Percentiles rank a stretch among this genome's conserved stretches.
Evolutionary conservation across 164 flowering plant species (phyloP).

Genomic region (Vitis riparia): DNA sequence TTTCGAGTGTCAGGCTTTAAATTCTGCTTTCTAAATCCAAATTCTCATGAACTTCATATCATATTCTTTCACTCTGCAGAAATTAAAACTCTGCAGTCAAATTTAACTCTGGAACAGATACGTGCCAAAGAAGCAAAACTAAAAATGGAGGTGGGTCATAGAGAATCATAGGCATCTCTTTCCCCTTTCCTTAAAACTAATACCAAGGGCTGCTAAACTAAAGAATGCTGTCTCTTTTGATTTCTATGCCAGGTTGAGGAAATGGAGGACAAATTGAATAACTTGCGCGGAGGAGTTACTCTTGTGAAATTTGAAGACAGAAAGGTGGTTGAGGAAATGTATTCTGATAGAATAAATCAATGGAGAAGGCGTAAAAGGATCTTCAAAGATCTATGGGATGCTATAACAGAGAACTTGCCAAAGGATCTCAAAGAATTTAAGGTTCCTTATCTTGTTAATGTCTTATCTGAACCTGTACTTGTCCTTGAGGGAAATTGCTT

Average conservation of each 20-base stretch:
- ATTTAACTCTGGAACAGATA: conserved; percentile 79
- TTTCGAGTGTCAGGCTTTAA: not conserved
- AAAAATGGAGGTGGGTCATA: conserved; percentile 47
- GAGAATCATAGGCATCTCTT: too few relatives aligned
- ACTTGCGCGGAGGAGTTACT: conserved; percentile 58
- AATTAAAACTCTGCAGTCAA: conserved; percentile 76
- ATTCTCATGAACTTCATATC: not conserved
- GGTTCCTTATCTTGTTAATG: conserved; percentile 33
- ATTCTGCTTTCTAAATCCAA: not conserved
- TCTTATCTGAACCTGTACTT: not conserved
- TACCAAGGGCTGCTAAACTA: not conserved
- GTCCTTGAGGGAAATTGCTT: not conserved
- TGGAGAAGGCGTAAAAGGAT: conserved; percentile 95
- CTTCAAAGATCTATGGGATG: conserved; percentile 86
- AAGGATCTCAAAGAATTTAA: conserved; percentile 87
- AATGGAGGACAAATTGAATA: conserved; percentile 54
- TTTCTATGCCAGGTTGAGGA: conserved; percentile 39
- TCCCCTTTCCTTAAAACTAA: too few relatives aligned
- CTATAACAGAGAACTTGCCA: conserved; percentile 80
- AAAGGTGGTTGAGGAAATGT: conserved; percentile 41
- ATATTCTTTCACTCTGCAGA: conserved; percentile 45
- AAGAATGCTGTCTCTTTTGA: not conserved
- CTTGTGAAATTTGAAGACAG: conserved; percentile 63
- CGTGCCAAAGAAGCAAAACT: conserved; percentile 52
- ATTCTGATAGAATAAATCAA: conserved; percentile 46